Evolutionary conservation across 2,329 filamentous ascomycete genomes (phyloP).

Genomic region (Domatiomyces catenatus): DNA sequence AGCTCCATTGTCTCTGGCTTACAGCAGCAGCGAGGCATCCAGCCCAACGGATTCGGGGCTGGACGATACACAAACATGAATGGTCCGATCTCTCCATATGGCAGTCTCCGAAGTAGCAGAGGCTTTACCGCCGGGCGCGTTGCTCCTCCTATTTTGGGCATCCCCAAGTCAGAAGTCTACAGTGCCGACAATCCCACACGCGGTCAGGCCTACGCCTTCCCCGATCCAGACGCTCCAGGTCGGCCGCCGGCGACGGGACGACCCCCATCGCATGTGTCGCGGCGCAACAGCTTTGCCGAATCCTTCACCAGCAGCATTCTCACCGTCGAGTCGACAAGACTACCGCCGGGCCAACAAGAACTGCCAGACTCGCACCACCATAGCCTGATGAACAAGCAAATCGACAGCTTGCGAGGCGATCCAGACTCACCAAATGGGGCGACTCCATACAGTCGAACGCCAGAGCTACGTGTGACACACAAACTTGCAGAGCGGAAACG

Average conservation of each 20-base stretch:
- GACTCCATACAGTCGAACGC: slow-evolving; percentile 35
- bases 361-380: slow-evolving; percentile 34
- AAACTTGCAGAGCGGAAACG: slow-evolving; percentile 37
- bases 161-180: slow-evolving; percentile 35
- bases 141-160: slow-evolving; percentile 34
- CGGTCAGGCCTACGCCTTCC: slow-evolving; percentile 37
- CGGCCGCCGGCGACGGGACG: slow-evolving; percentile 22
- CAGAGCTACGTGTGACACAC: slow-evolving; percentile 34
- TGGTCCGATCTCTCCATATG: slow-evolving; percentile 28
- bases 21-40: slow-evolving; percentile 29
- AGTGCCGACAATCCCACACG: slow-evolving; percentile 35
- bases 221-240: slow-evolving; percentile 29
- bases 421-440: slow-evolving; percentile 26
- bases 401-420: slow-evolving; percentile 32
- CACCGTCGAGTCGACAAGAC: slow-evolving; percentile 39
- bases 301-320: slow-evolving; percentile 33
- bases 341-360: slow-evolving; percentile 36
- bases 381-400: slow-evolving; percentile 33
- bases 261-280: slow-evolving; percentile 24
- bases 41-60: slow-evolving; percentile 23
- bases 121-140: slow-evolving; percentile 32
- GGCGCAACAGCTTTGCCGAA: slow-evolving; percentile 32
- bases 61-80: slow-evolving; percentile 26
- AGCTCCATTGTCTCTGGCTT: slow-evolving; percentile 30
- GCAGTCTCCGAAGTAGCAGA: slow-evolving; percentile 22